Evolutionary conservation across 2,329 filamentous ascomycete species (phyloP), one percentile per base, ranked within the genome.

Genomic region (Colletotrichum spinosum): DNA sequence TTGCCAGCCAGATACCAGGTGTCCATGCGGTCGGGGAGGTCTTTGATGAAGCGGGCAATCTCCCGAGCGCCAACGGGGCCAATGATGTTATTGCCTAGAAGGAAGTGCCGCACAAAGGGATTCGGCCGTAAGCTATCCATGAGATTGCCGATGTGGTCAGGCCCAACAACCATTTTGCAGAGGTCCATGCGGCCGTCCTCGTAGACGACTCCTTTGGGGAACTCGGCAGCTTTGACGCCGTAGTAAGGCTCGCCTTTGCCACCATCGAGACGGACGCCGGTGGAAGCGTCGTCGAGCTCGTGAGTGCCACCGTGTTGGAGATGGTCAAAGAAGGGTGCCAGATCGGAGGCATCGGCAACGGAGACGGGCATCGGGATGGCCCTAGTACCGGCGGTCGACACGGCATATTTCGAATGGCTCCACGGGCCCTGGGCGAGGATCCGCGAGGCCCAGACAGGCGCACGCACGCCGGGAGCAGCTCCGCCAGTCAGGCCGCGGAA

Each of bases 1-100:
- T 86, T 86, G 6, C 84, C 84, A 5, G 83, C 83, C 38, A 86
- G 76, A 69, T 86, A 86, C 84, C 83, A 86, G 38, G 84, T 86
- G 58, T 85, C 78, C 71, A 86, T 84, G 6, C 80, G 77, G 39
- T 79, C 71, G 4, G 84, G 83, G 51, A 78, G 74, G 17, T 81
- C 78, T 11, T 75, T 67, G 51, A 84, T 74, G 70, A 85, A 86
- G 8, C 74, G 70, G 37, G 81, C 77, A 60, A 85, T 82, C 44
- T 78, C 79, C 44, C 74, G 72, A 3, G 81, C 83, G 12, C 84
- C 84, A 38, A 77, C 73, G 0, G 81, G 80, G 5, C 84, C 83
- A 67, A 86, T 83, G 69, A 84, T 83, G 60, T 86, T 86, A 72
- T 86, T 86, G 8, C 84, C 84, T 42, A 86, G 74, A 51, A 86